Evolutionary conservation across 108 stramenopile genomes (phyloP), one percentile per base, ranked within the genome.

Genomic region (Craspedostauros australis): DNA sequence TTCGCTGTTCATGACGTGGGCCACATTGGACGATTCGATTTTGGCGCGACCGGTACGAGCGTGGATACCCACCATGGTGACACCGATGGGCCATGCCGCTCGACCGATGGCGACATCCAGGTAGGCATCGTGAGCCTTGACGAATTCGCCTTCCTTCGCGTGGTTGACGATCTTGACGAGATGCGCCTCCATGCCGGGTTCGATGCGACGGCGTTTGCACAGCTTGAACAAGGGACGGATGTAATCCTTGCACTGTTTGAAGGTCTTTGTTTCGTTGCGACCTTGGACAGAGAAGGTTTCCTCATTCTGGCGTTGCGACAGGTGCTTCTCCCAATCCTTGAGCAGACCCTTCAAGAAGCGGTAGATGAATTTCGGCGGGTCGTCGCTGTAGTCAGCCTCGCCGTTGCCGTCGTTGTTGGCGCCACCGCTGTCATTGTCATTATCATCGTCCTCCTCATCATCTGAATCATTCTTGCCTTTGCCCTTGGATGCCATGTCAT

Each of bases 31-130:
- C 20, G 87, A 77, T 22, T 89, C 88, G 62, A 97, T 95, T 46
- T 94, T 94, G 32, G 89, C 94, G 14, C 98, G 85, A 4, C 95
- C 96, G 29, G 77, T 70, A 23, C 98, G 76, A 22, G 93, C 94
- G 73, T 99, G 98, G 60, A 99, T 97, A 23, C 98, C 98, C 42
- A 96, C 95, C 93, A 93, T 95, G 18, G 96, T 98, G 34, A 99
- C 94, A 22, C 98, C 98, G 45, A 99, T 98, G 4, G 98, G 98
- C 98, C 98, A 99, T 0, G 98, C 91, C 5, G 94, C 88, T 45
- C 95, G 68, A 18, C 98, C 98, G 57, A 99, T 99, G 1, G 94
- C 88, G 5, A 96, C 79, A 50, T 86, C 77, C 20, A 99, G 66
- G 59, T 99, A 99, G 9, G 84, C 56, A 78, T 98, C 94, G 51